Conservation (phyloP, 805 yeast species). For the Yarrowia sp. region DNA sequence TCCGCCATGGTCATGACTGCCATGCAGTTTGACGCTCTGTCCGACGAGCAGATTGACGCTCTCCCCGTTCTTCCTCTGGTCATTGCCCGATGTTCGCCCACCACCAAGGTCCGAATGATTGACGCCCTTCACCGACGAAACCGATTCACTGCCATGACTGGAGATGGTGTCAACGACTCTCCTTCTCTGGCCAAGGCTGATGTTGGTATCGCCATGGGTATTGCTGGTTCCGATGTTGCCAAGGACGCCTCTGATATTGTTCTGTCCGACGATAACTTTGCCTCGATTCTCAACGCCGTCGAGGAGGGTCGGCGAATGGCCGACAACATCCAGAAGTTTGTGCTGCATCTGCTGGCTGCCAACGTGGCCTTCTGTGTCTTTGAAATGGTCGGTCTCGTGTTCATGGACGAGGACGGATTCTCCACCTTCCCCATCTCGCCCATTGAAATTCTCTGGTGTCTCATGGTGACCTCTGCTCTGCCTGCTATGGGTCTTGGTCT, state of each 20-base stretch:
- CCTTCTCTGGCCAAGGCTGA: constrained; percentile 79
- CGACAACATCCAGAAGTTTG: constrained; percentile 78
- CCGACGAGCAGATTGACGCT: constrained; percentile 65
- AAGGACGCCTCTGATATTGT: constrained; percentile 82
- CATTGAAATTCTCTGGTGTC: constrained; percentile 79
- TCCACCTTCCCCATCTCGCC: constrained; percentile 87
- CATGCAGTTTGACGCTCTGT: constrained; percentile 66
- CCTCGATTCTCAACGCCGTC: constrained; percentile 78
- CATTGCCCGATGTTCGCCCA: constrained; percentile 84
- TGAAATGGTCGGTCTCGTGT: constrained; percentile 74
- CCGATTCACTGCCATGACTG: constrained; percentile 79
- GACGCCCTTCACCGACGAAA: constrained; percentile 73
- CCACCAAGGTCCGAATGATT: constrained; percentile 80
- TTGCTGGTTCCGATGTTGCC: constrained; percentile 84
- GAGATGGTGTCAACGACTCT: constrained; percentile 84
- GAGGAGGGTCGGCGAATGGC: constrained; percentile 85
- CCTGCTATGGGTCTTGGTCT: constrained; percentile 85
- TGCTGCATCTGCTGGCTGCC: constrained; percentile 72
- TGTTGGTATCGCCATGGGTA: constrained; percentile 86
- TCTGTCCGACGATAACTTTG: constrained; percentile 77
- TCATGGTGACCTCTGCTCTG: constrained; percentile 79
- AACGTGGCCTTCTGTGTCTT: constrained; percentile 75
- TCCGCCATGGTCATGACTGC: constrained; percentile 79
- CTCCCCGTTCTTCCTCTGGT: constrained; percentile 75
- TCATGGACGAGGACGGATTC: constrained; percentile 63